These are phyloP conservation scores for Epichloe sylvatica DNA, from an alignment of 2,329 filamentous ascomycete species.

Conservation along the genomic window DNA sequence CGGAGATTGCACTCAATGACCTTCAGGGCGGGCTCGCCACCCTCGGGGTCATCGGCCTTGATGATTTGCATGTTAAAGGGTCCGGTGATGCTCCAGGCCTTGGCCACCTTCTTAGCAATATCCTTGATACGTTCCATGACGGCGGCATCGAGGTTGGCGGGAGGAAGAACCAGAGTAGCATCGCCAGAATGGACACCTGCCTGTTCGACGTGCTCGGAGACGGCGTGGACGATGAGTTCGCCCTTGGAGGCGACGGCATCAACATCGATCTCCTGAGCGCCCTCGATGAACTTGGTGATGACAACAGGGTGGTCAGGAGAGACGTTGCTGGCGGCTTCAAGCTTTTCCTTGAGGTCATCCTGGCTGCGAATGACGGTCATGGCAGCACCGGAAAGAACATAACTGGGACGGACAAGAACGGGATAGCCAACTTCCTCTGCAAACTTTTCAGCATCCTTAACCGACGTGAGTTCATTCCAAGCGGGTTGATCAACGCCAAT, in stretches of 20 bases:
- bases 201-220: conserved; percentile 92
- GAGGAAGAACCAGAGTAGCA: conserved; percentile 85
- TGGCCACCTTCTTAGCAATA: conserved; percentile 89
- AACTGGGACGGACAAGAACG: conserved; percentile 85
- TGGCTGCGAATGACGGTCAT: conserved; percentile 93
- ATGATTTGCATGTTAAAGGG: conserved; percentile 99
- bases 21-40: conserved; percentile 66
- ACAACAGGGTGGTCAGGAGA: conserved; percentile 96
- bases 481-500: conserved; percentile 94
- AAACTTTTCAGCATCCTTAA: conserved; percentile 75
- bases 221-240: conserved; percentile 76
- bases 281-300: conserved; percentile 96
- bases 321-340: conserved; percentile 76
- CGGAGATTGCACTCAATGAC: conserved; percentile 98
- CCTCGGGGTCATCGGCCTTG: conserved; percentile 67
- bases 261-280: conserved; percentile 89
- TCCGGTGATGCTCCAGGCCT: conserved; percentile 92
- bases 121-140: conserved; percentile 84
- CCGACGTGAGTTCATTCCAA: conserved; percentile 93
- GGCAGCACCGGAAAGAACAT: conserved; percentile 91
- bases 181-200: conserved; percentile 97
- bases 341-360: conserved; percentile 86
- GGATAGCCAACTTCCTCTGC: conserved; percentile 79
- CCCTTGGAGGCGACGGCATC: conserved; percentile 83
- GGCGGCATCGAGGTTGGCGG: conserved; percentile 59